Percentiles rank a stretch among this genome's conserved stretches.
phyloP scores from a whole-genome alignment of 257 asterid genomes.

The Nicotiana paniculata region DNA sequence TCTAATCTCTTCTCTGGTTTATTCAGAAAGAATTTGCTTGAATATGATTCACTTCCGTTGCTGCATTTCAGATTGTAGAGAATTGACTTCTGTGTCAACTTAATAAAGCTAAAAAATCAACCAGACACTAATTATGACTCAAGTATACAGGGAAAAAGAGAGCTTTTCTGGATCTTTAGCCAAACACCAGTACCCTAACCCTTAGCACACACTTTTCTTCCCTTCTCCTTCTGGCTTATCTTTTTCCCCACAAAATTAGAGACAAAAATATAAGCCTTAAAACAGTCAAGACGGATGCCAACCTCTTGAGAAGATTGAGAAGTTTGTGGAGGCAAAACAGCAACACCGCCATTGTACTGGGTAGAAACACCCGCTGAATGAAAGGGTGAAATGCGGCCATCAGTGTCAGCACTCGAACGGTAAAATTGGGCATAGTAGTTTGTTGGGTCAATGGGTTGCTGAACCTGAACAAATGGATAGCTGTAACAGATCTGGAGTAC shows the following conservation, averaged over 20 bases:
- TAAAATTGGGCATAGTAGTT: slow-evolving; percentile 68
- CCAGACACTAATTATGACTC: neutral
- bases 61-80: neutral
- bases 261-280: neutral
- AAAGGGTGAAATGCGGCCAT: slow-evolving; percentile 78
- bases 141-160: neutral
- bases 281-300: slow-evolving; percentile 10
- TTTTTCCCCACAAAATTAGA: neutral
- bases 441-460: slow-evolving; percentile 70
- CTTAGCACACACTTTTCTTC: neutral
- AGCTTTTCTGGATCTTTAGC: neutral
- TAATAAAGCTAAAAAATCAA: neutral
- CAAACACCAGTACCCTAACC: slow-evolving; percentile 3
- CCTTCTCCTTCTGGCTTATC: neutral
- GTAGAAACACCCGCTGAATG: slow-evolving; percentile 54
- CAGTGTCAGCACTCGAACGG: slow-evolving; percentile 54
- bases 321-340: slow-evolving; percentile 56
- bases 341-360: slow-evolving; percentile 58
- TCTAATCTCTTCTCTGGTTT: neutral
- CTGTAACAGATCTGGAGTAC: neutral
- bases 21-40: neutral
- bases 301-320: slow-evolving; percentile 89
- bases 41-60: neutral
- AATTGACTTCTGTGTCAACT: neutral
- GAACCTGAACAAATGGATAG: slow-evolving; percentile 41